Conservation (phyloP, 345 rosid genomes). For the Capsella bursapastoris region DNA sequence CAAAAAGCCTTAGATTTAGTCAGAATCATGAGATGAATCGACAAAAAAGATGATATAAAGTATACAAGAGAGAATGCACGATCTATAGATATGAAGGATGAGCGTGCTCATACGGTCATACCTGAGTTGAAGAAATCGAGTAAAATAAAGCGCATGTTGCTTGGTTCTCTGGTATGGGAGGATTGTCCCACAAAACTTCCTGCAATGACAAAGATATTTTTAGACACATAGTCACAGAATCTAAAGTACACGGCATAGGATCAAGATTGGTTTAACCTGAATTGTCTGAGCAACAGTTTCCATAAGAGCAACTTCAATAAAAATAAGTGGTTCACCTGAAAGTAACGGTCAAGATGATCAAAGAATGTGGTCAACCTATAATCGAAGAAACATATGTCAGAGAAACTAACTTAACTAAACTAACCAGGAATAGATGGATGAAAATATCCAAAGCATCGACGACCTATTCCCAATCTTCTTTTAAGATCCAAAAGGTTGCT, state of each 20-base stretch:
- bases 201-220: constrained; percentile 35
- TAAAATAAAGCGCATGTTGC: constrained; percentile 90
- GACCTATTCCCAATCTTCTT: constrained; percentile 86
- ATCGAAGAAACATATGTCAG: constrained; percentile 7
- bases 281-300: constrained; percentile 76
- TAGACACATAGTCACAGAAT: constrained; percentile 13
- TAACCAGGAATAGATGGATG: constrained; percentile 94
- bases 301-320: constrained; percentile 94
- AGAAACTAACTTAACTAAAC: constrained; percentile 23
- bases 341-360: constrained; percentile 14
- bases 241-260: background rate
- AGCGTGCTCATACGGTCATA: constrained; percentile 45
- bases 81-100: background rate
- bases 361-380: constrained; percentile 14
- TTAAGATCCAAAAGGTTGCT: constrained; percentile 90
- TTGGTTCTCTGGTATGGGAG: constrained; percentile 77
- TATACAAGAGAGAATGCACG: background rate
- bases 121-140: constrained; percentile 98
- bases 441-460: constrained; percentile 87
- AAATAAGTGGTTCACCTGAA: constrained; percentile 95
- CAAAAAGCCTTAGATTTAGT: background rate
- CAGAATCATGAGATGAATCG: background rate
- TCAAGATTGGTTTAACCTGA: constrained; percentile 56
- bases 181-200: constrained; percentile 98
- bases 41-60: background rate